Percentiles rank a stretch among this genome's conserved stretches.
phyloP scores from a whole-genome alignment of 1,284 basidiomycete species.

The Ceratobasidium sp. region DNA sequence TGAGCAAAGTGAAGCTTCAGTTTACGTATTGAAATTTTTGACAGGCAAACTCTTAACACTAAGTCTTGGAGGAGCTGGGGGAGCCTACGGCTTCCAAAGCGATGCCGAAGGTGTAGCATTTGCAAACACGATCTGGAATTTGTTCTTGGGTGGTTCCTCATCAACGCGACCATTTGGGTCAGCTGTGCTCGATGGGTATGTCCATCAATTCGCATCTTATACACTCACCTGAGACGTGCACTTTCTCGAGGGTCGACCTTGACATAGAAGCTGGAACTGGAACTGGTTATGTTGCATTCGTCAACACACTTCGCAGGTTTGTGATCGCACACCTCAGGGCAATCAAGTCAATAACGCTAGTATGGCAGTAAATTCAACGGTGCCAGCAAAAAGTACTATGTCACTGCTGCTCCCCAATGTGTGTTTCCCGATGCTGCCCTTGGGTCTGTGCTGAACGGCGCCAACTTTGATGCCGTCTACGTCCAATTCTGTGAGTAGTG shows the following conservation, averaged over 20 bases:
- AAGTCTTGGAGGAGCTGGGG: slow-evolving; percentile 70
- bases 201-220: background rate
- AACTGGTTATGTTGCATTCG: slow-evolving; percentile 66
- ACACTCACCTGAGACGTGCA: background rate
- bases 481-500: slow-evolving; percentile 47
- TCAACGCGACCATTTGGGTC: slow-evolving; percentile 69
- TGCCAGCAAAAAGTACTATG: slow-evolving; percentile 48
- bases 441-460: slow-evolving; percentile 45
- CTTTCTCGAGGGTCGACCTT: slow-evolving; percentile 64
- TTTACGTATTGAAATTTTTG: background rate
- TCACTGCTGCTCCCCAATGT: slow-evolving; percentile 49
- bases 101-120: slow-evolving; percentile 57
- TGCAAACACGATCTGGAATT: slow-evolving; percentile 62
- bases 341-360: background rate
- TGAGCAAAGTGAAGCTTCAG: background rate
- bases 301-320: slow-evolving; percentile 62
- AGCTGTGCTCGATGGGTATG: slow-evolving; percentile 71
- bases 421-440: slow-evolving; percentile 46
- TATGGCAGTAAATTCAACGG: slow-evolving; percentile 35
- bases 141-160: slow-evolving; percentile 69
- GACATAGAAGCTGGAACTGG: slow-evolving; percentile 72
- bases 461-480: slow-evolving; percentile 47
- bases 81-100: slow-evolving; percentile 65
- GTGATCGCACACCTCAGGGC: background rate
- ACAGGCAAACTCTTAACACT: slow-evolving; percentile 67